Percentiles rank a stretch among this genome's conserved stretches.
Conservation (phyloP, 305 asterid species). For the Fraxinus baroniana region DNA sequence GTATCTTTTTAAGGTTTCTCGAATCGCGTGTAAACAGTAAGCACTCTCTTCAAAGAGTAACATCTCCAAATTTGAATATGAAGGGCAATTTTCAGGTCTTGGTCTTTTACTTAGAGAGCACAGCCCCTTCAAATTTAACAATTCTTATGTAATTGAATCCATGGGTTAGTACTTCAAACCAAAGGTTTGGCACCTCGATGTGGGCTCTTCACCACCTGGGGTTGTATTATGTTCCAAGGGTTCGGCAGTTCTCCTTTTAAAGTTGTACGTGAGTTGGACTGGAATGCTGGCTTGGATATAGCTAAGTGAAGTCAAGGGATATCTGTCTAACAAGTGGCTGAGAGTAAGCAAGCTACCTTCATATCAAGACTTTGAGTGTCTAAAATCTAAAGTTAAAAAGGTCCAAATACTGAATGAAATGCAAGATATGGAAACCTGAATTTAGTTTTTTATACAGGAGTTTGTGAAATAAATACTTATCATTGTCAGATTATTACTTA, state of each 20-base stretch:
- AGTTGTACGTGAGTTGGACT: neutral
- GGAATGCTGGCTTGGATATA: neutral
- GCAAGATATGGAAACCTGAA: neutral
- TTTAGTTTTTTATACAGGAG: neutral
- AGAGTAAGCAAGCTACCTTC: neutral
- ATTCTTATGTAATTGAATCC: neutral
- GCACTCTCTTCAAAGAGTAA: neutral
- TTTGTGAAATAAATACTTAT: conserved; percentile 15
- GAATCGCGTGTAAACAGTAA: neutral
- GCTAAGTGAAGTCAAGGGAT: neutral
- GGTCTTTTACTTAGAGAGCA: neutral
- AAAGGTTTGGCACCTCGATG: neutral
- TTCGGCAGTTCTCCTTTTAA: neutral
- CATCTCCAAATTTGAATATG: neutral
- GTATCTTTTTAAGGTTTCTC: neutral
- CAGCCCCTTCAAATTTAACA: neutral
- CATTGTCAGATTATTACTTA: neutral
- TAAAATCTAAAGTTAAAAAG: no score
- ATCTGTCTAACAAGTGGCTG: neutral
- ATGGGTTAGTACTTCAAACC: neutral
- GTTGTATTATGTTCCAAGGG: neutral
- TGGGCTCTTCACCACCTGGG: neutral
- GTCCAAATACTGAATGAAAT: no score
- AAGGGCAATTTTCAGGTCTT: neutral
- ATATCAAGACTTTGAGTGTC: neutral